Conservation (phyloP, 371 early-diverging fungal species). For the Apophysomyces sp. region DNA sequence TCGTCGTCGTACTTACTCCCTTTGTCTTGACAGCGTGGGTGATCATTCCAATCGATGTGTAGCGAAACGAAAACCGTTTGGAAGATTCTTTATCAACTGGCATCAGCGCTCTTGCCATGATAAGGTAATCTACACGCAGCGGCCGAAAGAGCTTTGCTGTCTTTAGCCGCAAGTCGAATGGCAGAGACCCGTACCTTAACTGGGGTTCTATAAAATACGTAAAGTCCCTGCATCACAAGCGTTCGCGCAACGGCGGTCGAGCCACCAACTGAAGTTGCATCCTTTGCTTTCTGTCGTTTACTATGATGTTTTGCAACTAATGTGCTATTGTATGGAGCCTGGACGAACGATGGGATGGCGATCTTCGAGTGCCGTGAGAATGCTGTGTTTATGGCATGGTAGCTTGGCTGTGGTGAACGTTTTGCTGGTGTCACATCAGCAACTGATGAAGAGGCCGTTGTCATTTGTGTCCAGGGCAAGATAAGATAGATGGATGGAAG, state of each 20-base stretch:
- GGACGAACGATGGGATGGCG: background rate
- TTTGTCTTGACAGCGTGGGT: conserved; percentile 65
- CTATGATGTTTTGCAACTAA: conserved; percentile 7
- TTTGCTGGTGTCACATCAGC: background rate
- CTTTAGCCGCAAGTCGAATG: background rate
- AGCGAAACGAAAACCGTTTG: conserved; percentile 55
- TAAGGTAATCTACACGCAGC: conserved; percentile 75
- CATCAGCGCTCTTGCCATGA: conserved; percentile 73
- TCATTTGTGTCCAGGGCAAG: background rate
- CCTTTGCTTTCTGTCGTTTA: conserved; percentile 42
- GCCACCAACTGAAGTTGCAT: conserved; percentile 57
- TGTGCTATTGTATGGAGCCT: background rate
- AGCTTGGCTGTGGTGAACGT: background rate
- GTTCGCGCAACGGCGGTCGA: conserved; percentile 61
- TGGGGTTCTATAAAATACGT: conserved; percentile 77
- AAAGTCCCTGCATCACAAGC: conserved; percentile 64
- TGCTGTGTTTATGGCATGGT: background rate
- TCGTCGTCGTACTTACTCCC: conserved; percentile 38
- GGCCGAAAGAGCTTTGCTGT: conserved; percentile 69
- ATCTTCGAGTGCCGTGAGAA: background rate
- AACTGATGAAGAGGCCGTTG: background rate
- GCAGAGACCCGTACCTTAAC: conserved; percentile 54
- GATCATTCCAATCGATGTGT: conserved; percentile 76
- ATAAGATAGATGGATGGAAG: background rate
- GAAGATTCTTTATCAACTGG: conserved; percentile 44